Evolutionary conservation across 306 rosid species (phyloP), one percentile per base, ranked within the genome.

Genomic region (Citrullus amarus): DNA sequence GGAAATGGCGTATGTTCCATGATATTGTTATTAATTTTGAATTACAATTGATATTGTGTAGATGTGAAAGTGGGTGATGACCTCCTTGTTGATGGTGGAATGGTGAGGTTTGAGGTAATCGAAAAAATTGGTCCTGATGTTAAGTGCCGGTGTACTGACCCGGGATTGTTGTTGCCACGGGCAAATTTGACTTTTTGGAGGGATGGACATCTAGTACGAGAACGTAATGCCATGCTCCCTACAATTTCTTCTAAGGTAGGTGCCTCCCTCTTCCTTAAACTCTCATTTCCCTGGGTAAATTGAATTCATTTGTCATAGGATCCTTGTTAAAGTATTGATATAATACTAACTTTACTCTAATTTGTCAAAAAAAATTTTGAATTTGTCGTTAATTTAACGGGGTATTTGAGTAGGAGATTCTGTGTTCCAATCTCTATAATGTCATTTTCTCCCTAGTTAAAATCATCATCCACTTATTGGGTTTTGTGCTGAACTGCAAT

Each of bases 171-270:
- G 88, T 88, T 96, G 16, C 99, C 99, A 14, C 93, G 99, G 79
- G 99, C 99, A 75, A 96, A 96, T 86, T 87, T 96, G 86, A 96
- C 99, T 12, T 92, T 96, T 85, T 92, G 98, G 98, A 96, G 99
- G 82, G 93, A 90, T 70, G 99, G 99, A 65, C 91, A 96, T 87
- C 78, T 96, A 46, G 99, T 96, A 9, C 83, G 96, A 58, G 99
- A 96, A 77, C 86, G 98, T 54, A 96, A 96, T 86, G 84, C 99
- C 74, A 96, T 92, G 99, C 99, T 96, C 9, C 99, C 99, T 65
- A 96, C 99, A 44, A 90, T 96, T 79, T 96, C 99, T 53, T 88
- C 99, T 5, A 96, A 96, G 99, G 99, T 92, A 78, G 41, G 60
- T 68, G 16, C 70, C 39, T 46, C 65, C 56, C 51, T 18, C 9